Base-by-base conservation (phyloP, 2,329 filamentous ascomycete species). In the Curvularia sp. region DNA sequence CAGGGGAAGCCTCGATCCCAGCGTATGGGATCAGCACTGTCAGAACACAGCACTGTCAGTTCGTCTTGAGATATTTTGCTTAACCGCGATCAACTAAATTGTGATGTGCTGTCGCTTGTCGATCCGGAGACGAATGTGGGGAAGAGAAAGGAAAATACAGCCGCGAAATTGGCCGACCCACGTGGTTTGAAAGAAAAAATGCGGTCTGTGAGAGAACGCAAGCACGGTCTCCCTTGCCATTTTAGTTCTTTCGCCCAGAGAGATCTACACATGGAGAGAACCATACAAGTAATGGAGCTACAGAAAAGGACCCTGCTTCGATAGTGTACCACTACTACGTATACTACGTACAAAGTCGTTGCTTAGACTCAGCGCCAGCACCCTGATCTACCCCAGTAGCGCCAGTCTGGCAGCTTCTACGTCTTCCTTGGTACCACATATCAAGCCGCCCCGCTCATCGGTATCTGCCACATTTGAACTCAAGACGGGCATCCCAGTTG, bases 341-440 rank as follows among this genome's bases (percentile, higher is more conserved):
- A 15, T 35, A 15, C 13, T n/a, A 12, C n/a, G n/a, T n/a, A n/a
- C 12, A 5, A 7, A 15, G 4, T 35, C 10, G 12, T n/a, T n/a
- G 13, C 13, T 35, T 35, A 35, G 5, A 35, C 33, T 35, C 13
- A 9, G 15, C 33, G 33, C 33, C 33, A 35, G 6, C 33, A 12
- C 13, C n/a, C 35, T 38, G 44, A 35, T 33, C 41, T 56, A 46
- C 30, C 38, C 51, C 10, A 54, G 20, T 15, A 61, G 33, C 2
- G 57, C 54, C 24, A 38, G 38, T 31, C 18, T 33, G 1, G 67
- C 72, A 57, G 63, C 47, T 13, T 72, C 68, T 1, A 75, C 72
- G 38, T 76, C 74, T 1, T 67, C 66, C 8, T 10, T 51, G 5
- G 62, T 77, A 3, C 74, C 73, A 48, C 74, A 77, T 1, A 76